Base-by-base conservation (phyloP, 495 filamentous ascomycete genomes). In the Aspergillus haitiensis region DNA sequence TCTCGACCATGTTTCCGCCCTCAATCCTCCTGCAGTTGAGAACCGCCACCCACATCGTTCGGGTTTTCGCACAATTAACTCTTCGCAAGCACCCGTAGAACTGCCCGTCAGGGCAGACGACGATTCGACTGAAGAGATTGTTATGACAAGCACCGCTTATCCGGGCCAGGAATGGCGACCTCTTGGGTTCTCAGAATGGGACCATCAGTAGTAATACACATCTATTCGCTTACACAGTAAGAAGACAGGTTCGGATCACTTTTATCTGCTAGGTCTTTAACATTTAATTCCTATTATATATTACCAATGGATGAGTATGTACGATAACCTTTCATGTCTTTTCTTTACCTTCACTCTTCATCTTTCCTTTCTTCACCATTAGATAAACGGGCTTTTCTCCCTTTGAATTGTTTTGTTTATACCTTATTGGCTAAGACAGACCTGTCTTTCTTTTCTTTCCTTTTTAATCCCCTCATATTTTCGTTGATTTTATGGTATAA, bases 131-230 rank as follows among this genome's bases (percentile, higher is more conserved):
- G 85, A 88, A 21, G 77, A 78, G 45, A 77, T 82, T 37, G 69
- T 81, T 35, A 93, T 93, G 90, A 88, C 80, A 44, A 86, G 88
- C 7, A 92, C 90, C 10, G 84, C 86, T 32, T 93, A 91, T 67
- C 90, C 90, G 3, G 90, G 89, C 1, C 88, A 92, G 76, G 89
- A 91, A 72, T 93, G 90, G 90, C 85, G 84, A 69, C 89, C 89
- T 21, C 63, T 69, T 40, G 71, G 72, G 16, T 72, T 64, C 56
- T 61, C 49, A 9, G 58, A 64, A 36, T 71, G 65, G 67, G 62
- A 70, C n/a, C 54, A 63, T 53, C 68, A 62, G 53, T 70, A 31
- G 53, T 31, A 6, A 34, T 27, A 27, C 3, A 27, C 21, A 27
- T 27, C 21, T 3, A 27, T 3, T 27, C 21, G 21, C 21, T 27